A percentile compares a stretch with the other conserved stretches of the same genome.
These are phyloP conservation scores for Aspergillus ostianus DNA, from an alignment of 495 filamentous ascomycete species.

Conservation along the genomic window DNA sequence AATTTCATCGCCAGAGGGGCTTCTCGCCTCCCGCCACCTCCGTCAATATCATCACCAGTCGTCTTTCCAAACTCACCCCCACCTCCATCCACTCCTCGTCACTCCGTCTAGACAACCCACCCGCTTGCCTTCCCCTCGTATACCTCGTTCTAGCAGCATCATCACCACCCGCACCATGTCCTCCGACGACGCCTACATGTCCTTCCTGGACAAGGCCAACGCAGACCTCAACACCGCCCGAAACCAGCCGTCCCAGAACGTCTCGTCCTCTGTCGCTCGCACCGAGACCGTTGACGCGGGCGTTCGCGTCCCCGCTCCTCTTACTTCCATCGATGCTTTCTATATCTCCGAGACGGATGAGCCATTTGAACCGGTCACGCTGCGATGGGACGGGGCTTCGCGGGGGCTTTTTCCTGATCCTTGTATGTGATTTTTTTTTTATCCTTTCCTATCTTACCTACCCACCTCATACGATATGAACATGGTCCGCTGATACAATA, in stretches of 20 bases:
- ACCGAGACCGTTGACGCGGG: constrained; percentile 51
- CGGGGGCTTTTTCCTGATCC: constrained; percentile 58
- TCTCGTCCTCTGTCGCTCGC: constrained; percentile 39
- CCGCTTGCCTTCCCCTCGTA: constrained; percentile 2
- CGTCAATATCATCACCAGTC: constrained; percentile 9
- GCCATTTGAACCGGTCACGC: constrained; percentile 71
- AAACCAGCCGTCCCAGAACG: constrained; percentile 22
- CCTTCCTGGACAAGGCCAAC: constrained; percentile 84
- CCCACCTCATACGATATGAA: neutral
- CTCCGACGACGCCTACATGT: constrained; percentile 75
- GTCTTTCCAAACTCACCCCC: constrained; percentile 1
- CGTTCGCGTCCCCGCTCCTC: constrained; percentile 51
- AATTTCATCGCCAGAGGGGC: constrained; percentile 16
- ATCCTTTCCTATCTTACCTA: neutral
- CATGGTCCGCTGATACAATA: neutral
- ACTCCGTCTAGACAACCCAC: constrained; percentile 7
- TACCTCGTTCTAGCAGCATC: constrained; percentile 23
- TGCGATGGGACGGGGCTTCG: constrained; percentile 57
- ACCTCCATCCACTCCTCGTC: constrained; percentile 11
- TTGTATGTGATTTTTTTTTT: constrained; percentile 43
- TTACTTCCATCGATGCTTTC: constrained; percentile 59
- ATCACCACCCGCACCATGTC: constrained; percentile 52
- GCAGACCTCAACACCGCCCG: constrained; percentile 54
- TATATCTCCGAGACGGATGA: constrained; percentile 83
- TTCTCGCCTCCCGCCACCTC: constrained; percentile 4